Evolutionary conservation across 306 rosid species (phyloP), one percentile per base, ranked within the genome.

Genomic region (Vigna angularis): DNA sequence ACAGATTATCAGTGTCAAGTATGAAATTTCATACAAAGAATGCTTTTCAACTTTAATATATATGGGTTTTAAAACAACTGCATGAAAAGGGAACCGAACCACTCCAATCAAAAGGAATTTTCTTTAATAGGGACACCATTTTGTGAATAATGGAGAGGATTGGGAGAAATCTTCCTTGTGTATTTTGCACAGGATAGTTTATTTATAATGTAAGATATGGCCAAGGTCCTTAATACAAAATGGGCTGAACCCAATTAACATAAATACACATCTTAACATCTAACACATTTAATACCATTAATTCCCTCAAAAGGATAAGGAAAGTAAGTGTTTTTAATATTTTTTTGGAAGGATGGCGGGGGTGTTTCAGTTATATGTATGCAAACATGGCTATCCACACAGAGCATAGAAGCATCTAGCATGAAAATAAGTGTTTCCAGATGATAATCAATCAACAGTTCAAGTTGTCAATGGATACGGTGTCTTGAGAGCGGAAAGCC

Each of bases 401-500:
- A 42, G 24, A 79, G 42, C n/a, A 74, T 32, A 26, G 38, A 64
- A 73, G 45, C 76, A 49, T 55, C 55, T 30, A 24, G 34, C 28
- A 40, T 57, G 24, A 20, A 59, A 58, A 75, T 26, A 45, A 11
- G 34, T 71, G 34, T 50, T 67, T 67, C 72, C 69, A 51, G 56
- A 52, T 63, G 6, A 68, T 61, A 72, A 66, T 57, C 22, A 20
- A 20, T 20, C 32, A 57, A 73, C 10, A 20, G 32, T 66, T 76
- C 38, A 56, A 45, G 26, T 70, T 71, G 62, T 55, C 30, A 69
- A 65, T 5, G 97, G 98, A 95, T 93, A 93, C 99, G 98, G 97
- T 38, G 98, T 95, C 84, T 93, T 95, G 64, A 93, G 88, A 74
- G 99, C 97, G 45, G 99, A 95, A 49, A 95, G 88, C 65, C 99